Evolutionary conservation across 1,284 basidiomycete species (phyloP).

Genomic region (Microbotryum silenes-acaulis): DNA sequence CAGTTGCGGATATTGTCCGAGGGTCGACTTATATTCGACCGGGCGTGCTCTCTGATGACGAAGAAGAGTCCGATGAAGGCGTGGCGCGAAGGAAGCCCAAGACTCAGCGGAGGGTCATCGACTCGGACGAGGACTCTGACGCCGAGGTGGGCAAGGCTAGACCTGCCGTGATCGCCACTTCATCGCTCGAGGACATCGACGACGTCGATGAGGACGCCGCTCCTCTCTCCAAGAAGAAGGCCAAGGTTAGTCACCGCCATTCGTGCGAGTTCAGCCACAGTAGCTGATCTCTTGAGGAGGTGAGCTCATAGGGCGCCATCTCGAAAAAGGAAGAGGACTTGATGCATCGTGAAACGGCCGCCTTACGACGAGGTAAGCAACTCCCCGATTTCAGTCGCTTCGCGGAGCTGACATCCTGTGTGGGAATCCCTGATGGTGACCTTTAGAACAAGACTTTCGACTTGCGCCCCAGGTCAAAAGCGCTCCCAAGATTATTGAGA

Average conservation of each 20-base stretch:
- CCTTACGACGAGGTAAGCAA: slow-evolving; percentile 11
- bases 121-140: slow-evolving; percentile 17
- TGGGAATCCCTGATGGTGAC: too few species aligned
- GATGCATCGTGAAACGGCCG: slow-evolving; percentile 16
- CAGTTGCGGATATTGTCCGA: background rate
- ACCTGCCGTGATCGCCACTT: background rate
- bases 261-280: too few species aligned
- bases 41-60: background rate
- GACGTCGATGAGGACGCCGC: background rate
- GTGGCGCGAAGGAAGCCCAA: background rate
- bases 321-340: slow-evolving; percentile 20
- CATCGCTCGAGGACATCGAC: background rate
- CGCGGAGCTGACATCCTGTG: too few species aligned
- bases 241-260: background rate
- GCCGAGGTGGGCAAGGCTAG: background rate
- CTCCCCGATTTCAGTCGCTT: background rate
- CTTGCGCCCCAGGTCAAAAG: slow-evolving; percentile 8
- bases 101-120: slow-evolving; percentile 1
- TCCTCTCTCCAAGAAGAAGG: background rate
- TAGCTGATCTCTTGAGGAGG: background rate
- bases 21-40: slow-evolving; percentile 1
- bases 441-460: slow-evolving; percentile 8
- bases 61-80: background rate
- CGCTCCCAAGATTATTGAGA: background rate
- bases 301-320: background rate